phyloP scores from a whole-genome alignment of 73 alveolate species.

The Paramecium caudatum region DNA sequence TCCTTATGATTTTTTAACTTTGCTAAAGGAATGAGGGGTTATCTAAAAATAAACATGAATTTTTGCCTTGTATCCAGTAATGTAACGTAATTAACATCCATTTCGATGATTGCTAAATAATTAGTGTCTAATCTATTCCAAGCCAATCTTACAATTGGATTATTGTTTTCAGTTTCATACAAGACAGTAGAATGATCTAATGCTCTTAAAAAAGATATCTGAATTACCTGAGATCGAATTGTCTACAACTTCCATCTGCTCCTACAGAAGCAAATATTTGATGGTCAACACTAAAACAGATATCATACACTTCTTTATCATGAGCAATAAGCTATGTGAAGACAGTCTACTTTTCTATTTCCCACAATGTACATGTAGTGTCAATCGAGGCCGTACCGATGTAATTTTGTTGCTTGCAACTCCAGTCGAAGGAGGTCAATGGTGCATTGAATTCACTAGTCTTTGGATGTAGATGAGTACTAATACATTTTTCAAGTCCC shows the following conservation, averaged over 20 bases:
- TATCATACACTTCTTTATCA: conserved; percentile 99
- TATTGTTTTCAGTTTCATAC: conserved; percentile 90
- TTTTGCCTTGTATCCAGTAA: conserved; percentile 86
- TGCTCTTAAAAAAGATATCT: conserved; percentile 74
- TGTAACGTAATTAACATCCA: conserved; percentile 89
- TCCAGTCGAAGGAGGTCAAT: conserved; percentile 99
- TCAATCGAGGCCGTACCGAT: conserved; percentile 98
- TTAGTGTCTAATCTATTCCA: conserved; percentile 94
- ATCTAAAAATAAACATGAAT: conserved; percentile 75
- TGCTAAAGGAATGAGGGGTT: conserved; percentile 92
- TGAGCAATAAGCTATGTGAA: conserved; percentile 99
- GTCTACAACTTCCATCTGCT: conserved; percentile 99
- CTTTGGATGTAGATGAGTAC: not conserved
- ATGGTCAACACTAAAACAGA: conserved; percentile 93
- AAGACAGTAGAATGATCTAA: conserved; percentile 98
- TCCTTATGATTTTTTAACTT: conserved; percentile 92
- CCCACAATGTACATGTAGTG: conserved; percentile 99
- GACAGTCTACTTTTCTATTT: conserved; percentile 92
- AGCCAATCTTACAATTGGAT: conserved; percentile 93
- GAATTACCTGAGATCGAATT: conserved; percentile 90
- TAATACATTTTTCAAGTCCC: conserved; percentile 77
- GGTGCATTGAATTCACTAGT: conserved; percentile 90
- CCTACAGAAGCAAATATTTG: conserved; percentile 98
- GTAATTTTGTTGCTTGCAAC: conserved; percentile 88
- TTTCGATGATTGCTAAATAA: conserved; percentile 95